Conservation (phyloP, 805 yeast genomes). For the Teunomyces kruisii region DNA sequence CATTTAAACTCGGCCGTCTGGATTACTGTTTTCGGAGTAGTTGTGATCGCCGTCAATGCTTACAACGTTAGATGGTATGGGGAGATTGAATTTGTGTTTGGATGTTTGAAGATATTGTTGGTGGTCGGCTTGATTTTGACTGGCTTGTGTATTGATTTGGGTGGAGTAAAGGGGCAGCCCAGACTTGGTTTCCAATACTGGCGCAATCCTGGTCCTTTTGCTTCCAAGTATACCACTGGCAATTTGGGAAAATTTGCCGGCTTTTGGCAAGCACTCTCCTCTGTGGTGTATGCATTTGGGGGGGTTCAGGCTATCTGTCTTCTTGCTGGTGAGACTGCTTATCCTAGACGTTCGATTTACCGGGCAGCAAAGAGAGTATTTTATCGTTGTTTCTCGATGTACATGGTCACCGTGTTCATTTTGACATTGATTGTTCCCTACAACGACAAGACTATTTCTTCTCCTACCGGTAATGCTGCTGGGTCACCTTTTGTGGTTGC, state of each 20-base stretch:
- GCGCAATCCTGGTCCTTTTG: conserved; percentile 40
- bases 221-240: conserved; percentile 12
- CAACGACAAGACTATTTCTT: conserved; percentile 23
- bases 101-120: conserved; percentile 22
- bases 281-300: conserved; percentile 39
- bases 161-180: conserved; percentile 24
- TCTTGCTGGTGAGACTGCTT: conserved; percentile 31
- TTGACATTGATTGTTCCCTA: conserved; percentile 34
- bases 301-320: conserved; percentile 28
- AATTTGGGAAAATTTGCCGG: conserved; percentile 20
- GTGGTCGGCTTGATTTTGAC: conserved; percentile 20
- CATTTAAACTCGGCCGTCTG: conserved; percentile 45
- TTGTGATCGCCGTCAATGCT: conserved; percentile 33
- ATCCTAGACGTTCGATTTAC: conserved; percentile 33
- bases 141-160: conserved; percentile 22
- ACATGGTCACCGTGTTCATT: conserved; percentile 10
- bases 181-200: conserved; percentile 38
- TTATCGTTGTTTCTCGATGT: conserved; percentile 27
- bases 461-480: conserved; percentile 27
- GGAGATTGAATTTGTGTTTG: conserved; percentile 28
- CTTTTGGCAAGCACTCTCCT: conserved; percentile 32
- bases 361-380: conserved; percentile 30
- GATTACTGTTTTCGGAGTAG: conserved; percentile 42
- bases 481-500: conserved; percentile 45
- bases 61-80: conserved; percentile 40